A percentile compares a stretch with the other conserved stretches of the same genome.
Evolutionary conservation across 805 yeast genomes (phyloP).

Genomic region (Candida saitoana): DNA sequence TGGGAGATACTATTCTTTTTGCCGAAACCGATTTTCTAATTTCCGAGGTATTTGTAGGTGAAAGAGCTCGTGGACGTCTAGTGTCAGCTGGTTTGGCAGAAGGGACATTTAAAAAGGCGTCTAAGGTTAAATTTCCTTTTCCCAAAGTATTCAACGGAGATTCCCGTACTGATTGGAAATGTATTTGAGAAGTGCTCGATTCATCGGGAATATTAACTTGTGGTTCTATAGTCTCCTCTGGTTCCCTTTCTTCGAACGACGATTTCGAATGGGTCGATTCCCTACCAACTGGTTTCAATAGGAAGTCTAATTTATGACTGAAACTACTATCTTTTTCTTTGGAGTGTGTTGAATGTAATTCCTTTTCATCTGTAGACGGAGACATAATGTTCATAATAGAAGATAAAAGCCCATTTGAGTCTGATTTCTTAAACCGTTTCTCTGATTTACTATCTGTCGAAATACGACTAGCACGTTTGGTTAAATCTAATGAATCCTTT

Average conservation of each 20-base stretch:
- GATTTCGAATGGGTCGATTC: constrained; percentile 10
- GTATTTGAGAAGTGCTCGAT: constrained; percentile 21
- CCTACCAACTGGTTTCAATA: constrained; percentile 18
- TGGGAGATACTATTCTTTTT: not conserved
- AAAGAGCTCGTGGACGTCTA: not conserved
- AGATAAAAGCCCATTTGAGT: constrained; percentile 35
- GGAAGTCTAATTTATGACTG: constrained; percentile 21
- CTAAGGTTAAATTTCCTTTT: constrained; percentile 37
- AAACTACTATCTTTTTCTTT: constrained; percentile 14
- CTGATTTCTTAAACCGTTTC: constrained; percentile 7
- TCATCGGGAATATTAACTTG: not conserved
- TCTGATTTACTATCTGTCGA: not conserved
- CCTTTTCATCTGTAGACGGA: constrained; percentile 3
- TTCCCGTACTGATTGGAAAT: constrained; percentile 45
- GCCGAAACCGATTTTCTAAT: constrained; percentile 4
- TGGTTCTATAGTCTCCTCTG: not conserved
- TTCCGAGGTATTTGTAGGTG: constrained; percentile 1
- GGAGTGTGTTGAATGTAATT: not conserved
- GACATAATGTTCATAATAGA: constrained; percentile 39
- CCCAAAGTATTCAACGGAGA: constrained; percentile 48
- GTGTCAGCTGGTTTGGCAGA: not conserved
- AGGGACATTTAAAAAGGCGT: constrained; percentile 12
- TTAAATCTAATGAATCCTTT: not conserved
- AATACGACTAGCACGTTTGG: not conserved
- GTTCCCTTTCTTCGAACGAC: constrained; percentile 3